Base-by-base conservation (phyloP, 176 grass and related monocot genomes). In the barley (Hordeum vulgare) region DNA sequence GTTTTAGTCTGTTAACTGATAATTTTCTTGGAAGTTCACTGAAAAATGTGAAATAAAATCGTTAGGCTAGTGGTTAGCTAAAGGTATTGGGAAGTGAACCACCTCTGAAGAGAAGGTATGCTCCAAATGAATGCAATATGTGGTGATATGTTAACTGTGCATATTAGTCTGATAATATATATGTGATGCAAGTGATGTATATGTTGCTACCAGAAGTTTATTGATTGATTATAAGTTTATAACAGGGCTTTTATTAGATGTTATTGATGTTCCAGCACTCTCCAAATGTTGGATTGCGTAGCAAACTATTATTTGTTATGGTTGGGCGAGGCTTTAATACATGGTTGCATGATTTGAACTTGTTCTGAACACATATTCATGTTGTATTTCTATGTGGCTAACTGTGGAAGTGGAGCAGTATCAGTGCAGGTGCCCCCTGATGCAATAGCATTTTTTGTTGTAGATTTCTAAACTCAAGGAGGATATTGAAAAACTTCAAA, bases 381-480 rank as follows among this genome's bases (percentile, higher is more conserved):
- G 54, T 45, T 79, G 11, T 40, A 33, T 81, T 80, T 63, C 18
- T 14, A 65, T 29, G 6, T 40, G 37, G 9, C 34, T 85, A 34
- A 70, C 76, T 85, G 18, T 23, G 3, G 20, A 58, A 75, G 51
- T 54, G 80, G 49, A 54, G 61, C 51, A 51, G 18, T 35, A 76
- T 77, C 29, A 51, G 6, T 57, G 61, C 33, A 67, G 9, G 9
- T 67, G 65, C 14, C 3, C 6, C 62, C 29, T 80, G 18, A 53
- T 53, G 21, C 29, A 66, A 78, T 67, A 83, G 3, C 44, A 40
- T 75, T 51, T 70, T 76, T 25, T 29, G 58, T 71, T 82, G 25
- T 77, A 98, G 96, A 75, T 98, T 82, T 86, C 91, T 66, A 98
- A 75, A 83, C 92, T 95, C 25, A 95, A 88, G 89, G 91, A 90